Base-by-base conservation (phyloP, 495 filamentous ascomycete genomes). In the Coniosporium apollinis region DNA sequence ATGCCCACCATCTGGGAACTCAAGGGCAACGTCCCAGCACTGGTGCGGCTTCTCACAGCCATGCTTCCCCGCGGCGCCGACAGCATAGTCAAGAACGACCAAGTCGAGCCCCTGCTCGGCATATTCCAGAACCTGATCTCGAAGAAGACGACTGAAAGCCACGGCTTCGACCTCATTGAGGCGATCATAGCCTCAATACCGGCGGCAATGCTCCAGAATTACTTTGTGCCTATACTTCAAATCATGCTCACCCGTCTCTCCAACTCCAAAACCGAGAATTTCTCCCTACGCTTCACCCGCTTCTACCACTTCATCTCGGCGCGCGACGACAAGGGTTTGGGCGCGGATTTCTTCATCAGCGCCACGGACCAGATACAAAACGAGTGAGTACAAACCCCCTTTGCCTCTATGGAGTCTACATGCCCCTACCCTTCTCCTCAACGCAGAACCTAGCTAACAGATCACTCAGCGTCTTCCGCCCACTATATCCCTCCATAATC, bases 261-360 rank as follows among this genome's bases (percentile, higher is more conserved):
- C 36, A 63, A 61, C 43, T 67, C 66, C 30, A 76, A 76, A 46
- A 89, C 85, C 0, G 86, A 94, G 43, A 74, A 65, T 20, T 76
- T 89, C 52, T 75, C 80, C 26, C 55, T 76, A 19, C 73, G 82
- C 34, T 94, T 96, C 45, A 74, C 82, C 20, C 79, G 82, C 22
- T 82, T 96, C 62, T 96, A 83, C 55, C 85, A 94, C 52, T 76
- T 94, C 48, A 65, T 96, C 25, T 82, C 80, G 30, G 76, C 83
- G 8, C 70, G 69, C 26, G 67, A 74, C 26, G 66, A 74, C 14
- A 74, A 82, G 48, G 83, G 84, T 19, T 69, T 86, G 33, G 86
- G 84, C 30, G 70, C 83, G 11, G 91, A 99, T 55, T 91, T 81
- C 56, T 76, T 94, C 58, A 77, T 93, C 59, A 65, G 61, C 39